Conservation (phyloP, 495 filamentous ascomycete genomes). For the Usnea hakonensis region DNA sequence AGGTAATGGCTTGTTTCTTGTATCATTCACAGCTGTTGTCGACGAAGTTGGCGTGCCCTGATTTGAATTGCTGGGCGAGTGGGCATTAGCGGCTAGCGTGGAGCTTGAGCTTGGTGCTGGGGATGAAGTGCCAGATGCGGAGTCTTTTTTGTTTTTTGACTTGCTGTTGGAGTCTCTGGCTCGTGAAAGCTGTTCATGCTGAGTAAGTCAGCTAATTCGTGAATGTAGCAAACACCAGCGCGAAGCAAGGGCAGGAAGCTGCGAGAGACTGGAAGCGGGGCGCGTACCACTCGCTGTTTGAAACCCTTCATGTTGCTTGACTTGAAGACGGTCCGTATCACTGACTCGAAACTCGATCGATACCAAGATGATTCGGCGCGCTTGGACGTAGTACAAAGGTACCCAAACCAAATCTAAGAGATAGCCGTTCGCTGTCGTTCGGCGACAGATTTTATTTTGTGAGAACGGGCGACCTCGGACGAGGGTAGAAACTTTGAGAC, state of each 20-base stretch:
- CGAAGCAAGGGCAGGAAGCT: conserved; percentile 25
- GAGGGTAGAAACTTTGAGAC: neutral
- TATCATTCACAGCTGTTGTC: conserved; percentile 75
- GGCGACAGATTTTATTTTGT: neutral
- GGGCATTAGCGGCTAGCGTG: conserved; percentile 48
- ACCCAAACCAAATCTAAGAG: neutral
- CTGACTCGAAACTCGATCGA: neutral
- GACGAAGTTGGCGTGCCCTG: conserved; percentile 75
- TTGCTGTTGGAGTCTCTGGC: conserved; percentile 87
- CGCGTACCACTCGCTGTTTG: conserved; percentile 92
- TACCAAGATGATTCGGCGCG: neutral
- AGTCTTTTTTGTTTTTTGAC: conserved; percentile 85
- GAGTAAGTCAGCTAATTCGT: conserved; percentile 30
- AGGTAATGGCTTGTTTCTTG: conserved; percentile 72
- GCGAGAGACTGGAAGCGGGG: neutral
- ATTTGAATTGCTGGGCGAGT: conserved; percentile 54
- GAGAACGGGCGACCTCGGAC: neutral
- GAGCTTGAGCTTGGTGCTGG: conserved; percentile 50
- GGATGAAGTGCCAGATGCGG: conserved; percentile 68
- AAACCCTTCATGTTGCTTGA: conserved; percentile 83
- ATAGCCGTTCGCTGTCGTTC: neutral
- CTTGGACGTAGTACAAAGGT: neutral
- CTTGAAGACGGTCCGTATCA: neutral
- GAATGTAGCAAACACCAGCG: conserved; percentile 17
- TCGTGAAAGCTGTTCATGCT: conserved; percentile 88